Evolutionary conservation across 495 filamentous ascomycete genomes (phyloP).

Genomic region (Physcia stellaris): DNA sequence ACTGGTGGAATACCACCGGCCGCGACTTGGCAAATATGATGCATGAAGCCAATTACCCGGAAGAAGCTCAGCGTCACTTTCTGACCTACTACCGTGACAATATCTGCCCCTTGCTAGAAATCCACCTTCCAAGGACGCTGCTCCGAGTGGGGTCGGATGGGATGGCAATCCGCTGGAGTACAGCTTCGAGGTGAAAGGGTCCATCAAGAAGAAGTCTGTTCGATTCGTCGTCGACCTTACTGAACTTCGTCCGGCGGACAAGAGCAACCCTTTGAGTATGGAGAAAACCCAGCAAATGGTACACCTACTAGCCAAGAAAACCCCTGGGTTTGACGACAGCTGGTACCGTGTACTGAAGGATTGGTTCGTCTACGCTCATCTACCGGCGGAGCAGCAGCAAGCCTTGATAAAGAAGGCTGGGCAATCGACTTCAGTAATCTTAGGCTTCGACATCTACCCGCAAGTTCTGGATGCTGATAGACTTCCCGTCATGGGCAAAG

Average conservation of each 20-base stretch:
- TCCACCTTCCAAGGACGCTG: background rate
- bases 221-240: constrained; percentile 1
- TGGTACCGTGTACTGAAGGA: background rate
- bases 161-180: constrained; percentile 1
- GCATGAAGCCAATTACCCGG: background rate
- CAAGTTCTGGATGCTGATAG: background rate
- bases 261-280: background rate
- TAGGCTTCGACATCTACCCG: background rate
- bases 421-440: background rate
- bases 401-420: background rate
- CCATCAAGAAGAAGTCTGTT: background rate
- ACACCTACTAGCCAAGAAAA: background rate
- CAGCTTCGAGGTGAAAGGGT: background rate
- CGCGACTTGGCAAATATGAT: background rate
- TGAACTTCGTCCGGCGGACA: background rate
- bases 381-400: background rate
- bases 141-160: background rate
- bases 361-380: background rate
- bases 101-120: background rate
- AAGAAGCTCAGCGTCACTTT: background rate
- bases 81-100: background rate
- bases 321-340: background rate
- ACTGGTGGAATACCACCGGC: constrained; percentile 2
- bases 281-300: background rate
- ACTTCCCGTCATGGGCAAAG: constrained; percentile 1